Evolutionary conservation across 306 rosid genomes (phyloP).

Genomic region (Delonix regia): DNA sequence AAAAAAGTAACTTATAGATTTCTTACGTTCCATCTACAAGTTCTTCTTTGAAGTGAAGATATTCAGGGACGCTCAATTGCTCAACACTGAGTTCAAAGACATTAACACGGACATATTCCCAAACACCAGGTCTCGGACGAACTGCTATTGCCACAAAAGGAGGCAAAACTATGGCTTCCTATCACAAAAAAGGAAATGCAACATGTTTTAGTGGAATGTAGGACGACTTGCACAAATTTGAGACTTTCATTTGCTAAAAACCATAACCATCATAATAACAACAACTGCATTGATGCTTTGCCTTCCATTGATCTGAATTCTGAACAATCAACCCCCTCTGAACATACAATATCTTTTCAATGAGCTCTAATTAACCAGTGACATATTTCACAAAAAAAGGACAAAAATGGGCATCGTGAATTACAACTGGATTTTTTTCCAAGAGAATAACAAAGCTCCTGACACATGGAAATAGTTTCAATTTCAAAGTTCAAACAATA

Average conservation of each 20-base stretch:
- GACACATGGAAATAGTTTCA: neutral
- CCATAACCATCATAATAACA: neutral
- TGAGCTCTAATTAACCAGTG: neutral
- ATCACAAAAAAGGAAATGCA: constrained; percentile 34
- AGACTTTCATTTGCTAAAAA: neutral
- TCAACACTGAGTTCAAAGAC: constrained; percentile 84
- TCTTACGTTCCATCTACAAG: constrained; percentile 79
- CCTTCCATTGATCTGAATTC: neutral
- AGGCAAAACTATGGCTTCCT: constrained; percentile 55
- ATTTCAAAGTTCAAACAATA: no score
- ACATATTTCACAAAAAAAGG: no score
- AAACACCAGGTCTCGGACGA: constrained; percentile 34
- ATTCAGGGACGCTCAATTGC: constrained; percentile 77
- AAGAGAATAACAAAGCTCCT: neutral
- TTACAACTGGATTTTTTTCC: neutral
- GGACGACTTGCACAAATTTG: neutral
- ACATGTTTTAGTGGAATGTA: constrained; percentile 17
- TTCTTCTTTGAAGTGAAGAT: constrained; percentile 85
- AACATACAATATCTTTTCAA: neutral
- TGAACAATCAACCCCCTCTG: neutral
- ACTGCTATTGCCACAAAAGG: constrained; percentile 34
- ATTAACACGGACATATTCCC: constrained; percentile 87
- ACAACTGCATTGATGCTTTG: neutral
- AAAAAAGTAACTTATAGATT: constrained; percentile 8
- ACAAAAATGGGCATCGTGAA: neutral